A percentile compares a stretch with the other conserved stretches of the same genome.
These are phyloP conservation scores for Lyophyllum atratum DNA, from an alignment of 768 basidiomycete species.

Conservation along the genomic window DNA sequence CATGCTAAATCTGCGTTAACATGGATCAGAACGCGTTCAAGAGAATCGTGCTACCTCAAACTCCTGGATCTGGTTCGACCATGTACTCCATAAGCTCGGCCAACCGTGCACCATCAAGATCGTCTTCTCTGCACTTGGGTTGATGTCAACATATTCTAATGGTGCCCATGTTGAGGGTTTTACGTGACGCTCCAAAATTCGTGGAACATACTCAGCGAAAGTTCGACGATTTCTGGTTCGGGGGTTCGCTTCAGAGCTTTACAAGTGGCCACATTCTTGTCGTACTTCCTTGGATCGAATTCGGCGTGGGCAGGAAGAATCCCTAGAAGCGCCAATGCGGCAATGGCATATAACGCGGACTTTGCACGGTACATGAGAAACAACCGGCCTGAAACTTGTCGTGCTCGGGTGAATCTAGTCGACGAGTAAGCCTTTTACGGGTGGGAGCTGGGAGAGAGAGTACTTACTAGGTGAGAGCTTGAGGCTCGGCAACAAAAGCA, in stretches of 20 bases:
- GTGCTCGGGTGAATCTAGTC: background rate
- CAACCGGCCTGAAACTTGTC: background rate
- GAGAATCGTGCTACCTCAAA: slow-evolving; percentile 46
- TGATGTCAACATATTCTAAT: slow-evolving; percentile 66
- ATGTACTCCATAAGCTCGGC: slow-evolving; percentile 77
- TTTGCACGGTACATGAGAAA: background rate
- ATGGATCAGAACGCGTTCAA: background rate
- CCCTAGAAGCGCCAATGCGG: background rate
- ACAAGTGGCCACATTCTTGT: slow-evolving; percentile 37
- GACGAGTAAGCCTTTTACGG: background rate
- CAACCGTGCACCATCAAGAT: slow-evolving; percentile 78
- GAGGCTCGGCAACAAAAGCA: background rate
- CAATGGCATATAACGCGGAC: background rate
- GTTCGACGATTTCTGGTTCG: slow-evolving; percentile 32
- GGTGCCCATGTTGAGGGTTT: background rate
- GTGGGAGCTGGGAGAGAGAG: background rate
- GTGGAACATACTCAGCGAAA: slow-evolving; percentile 45
- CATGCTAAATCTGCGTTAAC: slow-evolving; percentile 36
- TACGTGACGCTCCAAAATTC: background rate
- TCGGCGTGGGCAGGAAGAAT: background rate
- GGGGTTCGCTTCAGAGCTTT: slow-evolving; percentile 39
- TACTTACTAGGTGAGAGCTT: background rate
- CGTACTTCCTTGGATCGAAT: slow-evolving; percentile 42
- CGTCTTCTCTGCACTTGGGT: slow-evolving; percentile 49
- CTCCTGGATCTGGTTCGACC: slow-evolving; percentile 70